Conservation (phyloP, 2,329 filamentous ascomycete genomes). For the Botryotinia convoluta region DNA sequence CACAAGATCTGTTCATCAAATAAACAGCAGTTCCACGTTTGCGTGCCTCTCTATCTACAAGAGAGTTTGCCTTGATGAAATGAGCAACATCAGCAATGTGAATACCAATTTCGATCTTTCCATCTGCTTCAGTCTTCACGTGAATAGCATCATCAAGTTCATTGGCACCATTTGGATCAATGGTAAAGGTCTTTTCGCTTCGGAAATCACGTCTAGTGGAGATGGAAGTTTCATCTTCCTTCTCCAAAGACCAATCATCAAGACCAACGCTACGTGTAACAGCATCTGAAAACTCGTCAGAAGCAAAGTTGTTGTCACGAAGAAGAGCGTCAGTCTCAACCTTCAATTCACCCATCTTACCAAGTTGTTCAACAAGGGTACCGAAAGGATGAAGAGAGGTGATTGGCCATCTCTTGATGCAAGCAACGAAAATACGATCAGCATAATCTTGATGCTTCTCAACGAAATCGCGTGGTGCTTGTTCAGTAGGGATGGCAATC, state of each 20-base stretch:
- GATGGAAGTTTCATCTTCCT: constrained; percentile 74
- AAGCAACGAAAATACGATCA: constrained; percentile 96
- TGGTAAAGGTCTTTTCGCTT: constrained; percentile 81
- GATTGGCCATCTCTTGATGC: constrained; percentile 99
- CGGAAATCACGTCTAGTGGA: constrained; percentile 85
- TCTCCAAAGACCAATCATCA: constrained; percentile 84
- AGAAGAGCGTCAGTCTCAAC: constrained; percentile 97
- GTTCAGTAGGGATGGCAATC: constrained; percentile 97
- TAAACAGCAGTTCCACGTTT: constrained; percentile 97
- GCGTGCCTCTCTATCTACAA: constrained; percentile 95
- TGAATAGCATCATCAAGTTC: constrained; percentile 93
- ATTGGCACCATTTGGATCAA: constrained; percentile 83
- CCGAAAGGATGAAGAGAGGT: constrained; percentile 99
- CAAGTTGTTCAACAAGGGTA: constrained; percentile 93
- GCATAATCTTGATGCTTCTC: constrained; percentile 98
- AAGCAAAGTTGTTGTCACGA: constrained; percentile 97
- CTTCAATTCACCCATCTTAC: constrained; percentile 94
- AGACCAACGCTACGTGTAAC: constrained; percentile 89
- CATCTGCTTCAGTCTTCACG: constrained; percentile 78
- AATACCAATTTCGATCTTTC: constrained; percentile 88
- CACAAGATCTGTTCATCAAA: constrained; percentile 77
- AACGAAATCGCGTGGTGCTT: constrained; percentile 95
- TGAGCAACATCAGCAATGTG: constrained; percentile 94
- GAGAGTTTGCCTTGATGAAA: constrained; percentile 93
- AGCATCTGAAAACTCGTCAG: constrained; percentile 95